Conservation (phyloP, 2,329 filamentous ascomycete genomes). For the Exophiala sp. region DNA sequence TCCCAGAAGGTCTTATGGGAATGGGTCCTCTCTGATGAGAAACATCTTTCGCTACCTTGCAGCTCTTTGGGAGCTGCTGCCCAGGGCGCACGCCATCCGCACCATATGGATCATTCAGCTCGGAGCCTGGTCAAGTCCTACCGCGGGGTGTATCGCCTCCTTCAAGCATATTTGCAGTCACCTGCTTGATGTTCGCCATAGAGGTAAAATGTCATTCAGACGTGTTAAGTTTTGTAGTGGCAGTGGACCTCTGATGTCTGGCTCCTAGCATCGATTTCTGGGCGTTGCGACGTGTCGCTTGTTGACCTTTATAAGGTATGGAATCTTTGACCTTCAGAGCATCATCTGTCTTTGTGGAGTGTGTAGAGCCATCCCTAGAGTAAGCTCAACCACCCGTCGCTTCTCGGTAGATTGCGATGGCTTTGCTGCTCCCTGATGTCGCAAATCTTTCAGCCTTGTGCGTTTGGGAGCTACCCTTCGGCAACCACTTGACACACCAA, state of each 20-base stretch:
- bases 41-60: constrained; percentile 5
- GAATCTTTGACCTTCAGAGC: no score
- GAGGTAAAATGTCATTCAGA: no score
- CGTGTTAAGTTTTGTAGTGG: no score
- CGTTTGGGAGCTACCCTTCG: constrained; percentile 53
- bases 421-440: constrained; percentile 71
- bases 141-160: no score
- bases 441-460: constrained; percentile 66
- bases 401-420: constrained; percentile 78
- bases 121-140: no score
- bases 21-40: constrained; percentile 21
- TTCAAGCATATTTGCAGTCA: no score
- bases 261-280: not conserved
- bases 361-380: not conserved
- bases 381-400: constrained; percentile 62
- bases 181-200: no score
- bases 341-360: no score
- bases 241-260: not conserved
- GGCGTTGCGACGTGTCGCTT: not conserved
- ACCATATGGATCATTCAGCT: not conserved
- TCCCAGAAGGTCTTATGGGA: constrained; percentile 3
- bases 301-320: no score
- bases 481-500: constrained; percentile 82
- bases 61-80: not conserved
- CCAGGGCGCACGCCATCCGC: no score